Evolutionary conservation across 1,139 yeast genomes (phyloP).

Genomic region (Candida freyschussii): DNA sequence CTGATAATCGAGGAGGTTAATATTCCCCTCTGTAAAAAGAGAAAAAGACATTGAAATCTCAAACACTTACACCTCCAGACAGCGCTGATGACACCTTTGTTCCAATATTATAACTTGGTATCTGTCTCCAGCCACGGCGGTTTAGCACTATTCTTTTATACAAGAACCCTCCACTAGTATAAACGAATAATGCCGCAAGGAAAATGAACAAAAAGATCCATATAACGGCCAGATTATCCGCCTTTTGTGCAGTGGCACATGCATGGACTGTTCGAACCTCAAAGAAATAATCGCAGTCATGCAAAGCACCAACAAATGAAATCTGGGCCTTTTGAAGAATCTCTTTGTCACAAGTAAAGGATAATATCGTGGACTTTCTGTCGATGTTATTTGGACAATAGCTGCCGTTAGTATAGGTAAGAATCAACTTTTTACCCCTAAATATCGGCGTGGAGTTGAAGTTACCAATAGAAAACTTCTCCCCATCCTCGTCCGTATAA

Average conservation of each 20-base stretch:
- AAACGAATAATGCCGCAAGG: constrained; percentile 50
- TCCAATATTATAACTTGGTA: constrained; percentile 26
- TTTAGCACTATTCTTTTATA: constrained; percentile 34
- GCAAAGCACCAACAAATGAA: constrained; percentile 63
- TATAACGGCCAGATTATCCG: constrained; percentile 50
- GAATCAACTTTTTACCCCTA: constrained; percentile 64
- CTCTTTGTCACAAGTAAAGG: constrained; percentile 79
- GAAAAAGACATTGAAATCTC: constrained; percentile 1
- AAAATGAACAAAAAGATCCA: constrained; percentile 56
- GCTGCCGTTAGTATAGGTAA: constrained; percentile 71
- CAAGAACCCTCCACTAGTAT: constrained; percentile 49
- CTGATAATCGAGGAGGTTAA: constrained; percentile 7
- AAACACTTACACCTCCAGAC: constrained; percentile 26
- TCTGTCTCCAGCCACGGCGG: constrained; percentile 31
- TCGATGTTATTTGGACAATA: constrained; percentile 51
- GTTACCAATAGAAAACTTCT: constrained; percentile 63
- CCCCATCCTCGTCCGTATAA: constrained; percentile 49
- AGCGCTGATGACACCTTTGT: constrained; percentile 25
- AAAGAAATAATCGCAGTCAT: constrained; percentile 79
- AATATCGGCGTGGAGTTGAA: constrained; percentile 55
- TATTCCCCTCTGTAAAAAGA: constrained; percentile 3
- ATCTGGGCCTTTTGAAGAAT: constrained; percentile 61
- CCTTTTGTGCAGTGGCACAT: constrained; percentile 57
- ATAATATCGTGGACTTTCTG: constrained; percentile 60
- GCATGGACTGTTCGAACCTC: constrained; percentile 86